These are phyloP conservation scores for Garcia nutans DNA, from an alignment of 345 rosid genomes.

Conservation along the genomic window DNA sequence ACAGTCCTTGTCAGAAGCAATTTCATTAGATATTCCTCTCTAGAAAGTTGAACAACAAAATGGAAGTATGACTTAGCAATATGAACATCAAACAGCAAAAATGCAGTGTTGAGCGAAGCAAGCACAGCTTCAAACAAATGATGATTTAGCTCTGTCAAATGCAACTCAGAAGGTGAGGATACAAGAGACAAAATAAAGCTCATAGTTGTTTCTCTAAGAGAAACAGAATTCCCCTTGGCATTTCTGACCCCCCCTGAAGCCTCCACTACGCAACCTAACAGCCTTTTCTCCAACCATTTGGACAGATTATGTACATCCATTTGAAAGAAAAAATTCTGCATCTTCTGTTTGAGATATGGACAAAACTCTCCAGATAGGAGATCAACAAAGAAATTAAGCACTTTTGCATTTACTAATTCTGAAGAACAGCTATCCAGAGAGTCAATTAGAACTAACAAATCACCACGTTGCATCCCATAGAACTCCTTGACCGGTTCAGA, in stretches of 20 bases:
- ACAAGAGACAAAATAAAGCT: constrained; percentile 65
- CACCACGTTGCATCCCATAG: constrained; percentile 52
- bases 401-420: constrained; percentile 70
- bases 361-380: constrained; percentile 65
- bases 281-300: constrained; percentile 83
- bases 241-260: constrained; percentile 42
- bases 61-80: constrained; percentile 73
- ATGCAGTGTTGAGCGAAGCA: constrained; percentile 70
- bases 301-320: constrained; percentile 69
- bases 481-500: constrained; percentile 47
- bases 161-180: constrained; percentile 46
- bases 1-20: constrained; percentile 67
- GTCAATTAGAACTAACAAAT: constrained; percentile 69
- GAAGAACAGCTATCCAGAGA: constrained; percentile 65
- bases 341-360: constrained; percentile 56
- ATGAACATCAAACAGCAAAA: constrained; percentile 72
- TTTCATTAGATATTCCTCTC: constrained; percentile 58
- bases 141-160: constrained; percentile 48
- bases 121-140: constrained; percentile 87
- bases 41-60: constrained; percentile 74
- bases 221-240: constrained; percentile 59
- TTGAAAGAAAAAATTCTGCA: constrained; percentile 54
- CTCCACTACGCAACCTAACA: constrained; percentile 66
- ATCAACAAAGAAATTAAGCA: constrained; percentile 80
- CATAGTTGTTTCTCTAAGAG: constrained; percentile 80